Conservation (phyloP, 129 eudicot genomes). For the Lonicera japonica region DNA sequence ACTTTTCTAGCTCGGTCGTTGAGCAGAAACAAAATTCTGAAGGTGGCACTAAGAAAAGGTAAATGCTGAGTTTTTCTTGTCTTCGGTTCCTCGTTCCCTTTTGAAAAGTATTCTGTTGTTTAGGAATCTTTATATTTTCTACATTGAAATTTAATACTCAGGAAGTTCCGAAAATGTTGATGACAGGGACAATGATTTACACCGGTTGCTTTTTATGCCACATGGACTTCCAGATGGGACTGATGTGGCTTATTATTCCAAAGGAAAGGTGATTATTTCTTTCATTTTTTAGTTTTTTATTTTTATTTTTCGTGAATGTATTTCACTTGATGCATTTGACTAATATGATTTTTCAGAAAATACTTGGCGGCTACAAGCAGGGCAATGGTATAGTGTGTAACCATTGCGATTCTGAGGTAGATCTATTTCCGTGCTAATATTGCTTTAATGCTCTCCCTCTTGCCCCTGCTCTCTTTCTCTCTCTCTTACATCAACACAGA, state of each 20-base stretch:
- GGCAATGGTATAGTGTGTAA: conserved; percentile 90
- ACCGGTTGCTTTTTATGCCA: conserved; percentile 78
- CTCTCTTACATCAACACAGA: neutral
- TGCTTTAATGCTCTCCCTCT: conserved; percentile 1
- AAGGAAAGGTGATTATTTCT: conserved; percentile 62
- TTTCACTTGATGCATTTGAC: neutral
- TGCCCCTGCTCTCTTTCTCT: neutral
- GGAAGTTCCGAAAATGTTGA: conserved; percentile 6
- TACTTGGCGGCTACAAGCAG: conserved; percentile 86
- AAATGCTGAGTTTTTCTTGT: neutral
- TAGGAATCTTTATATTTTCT: neutral
- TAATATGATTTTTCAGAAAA: conserved; percentile 40
- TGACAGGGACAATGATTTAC: conserved; percentile 90
- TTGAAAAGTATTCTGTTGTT: neutral
- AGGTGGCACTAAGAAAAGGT: conserved; percentile 79
- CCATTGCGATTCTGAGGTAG: conserved; percentile 80
- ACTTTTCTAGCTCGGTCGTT: conserved; percentile 29
- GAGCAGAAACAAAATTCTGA: conserved; percentile 48
- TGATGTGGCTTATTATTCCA: conserved; percentile 73
- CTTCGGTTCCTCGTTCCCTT: too few species aligned
- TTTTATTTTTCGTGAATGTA: conserved; percentile 7
- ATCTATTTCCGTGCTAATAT: conserved; percentile 4
- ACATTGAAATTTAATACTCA: neutral
- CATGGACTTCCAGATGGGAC: conserved; percentile 96
- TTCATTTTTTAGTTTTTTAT: neutral